A percentile compares a stretch with the other conserved stretches of the same genome.
Evolutionary conservation across 768 basidiomycete species (phyloP).

Genomic region (Calocybe indica): DNA sequence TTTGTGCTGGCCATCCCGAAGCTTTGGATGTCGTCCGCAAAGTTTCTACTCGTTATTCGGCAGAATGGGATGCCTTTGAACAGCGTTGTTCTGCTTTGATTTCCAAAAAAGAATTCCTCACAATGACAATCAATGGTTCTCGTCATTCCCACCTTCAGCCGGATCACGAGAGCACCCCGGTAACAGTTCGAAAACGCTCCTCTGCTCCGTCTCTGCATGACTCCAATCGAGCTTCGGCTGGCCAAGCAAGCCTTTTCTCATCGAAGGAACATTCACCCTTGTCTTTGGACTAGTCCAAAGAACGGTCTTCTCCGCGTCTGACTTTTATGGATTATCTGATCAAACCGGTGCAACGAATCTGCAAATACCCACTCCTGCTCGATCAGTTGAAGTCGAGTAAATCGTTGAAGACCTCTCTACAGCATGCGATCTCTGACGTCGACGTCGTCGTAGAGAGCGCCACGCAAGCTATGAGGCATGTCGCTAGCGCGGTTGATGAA

Average conservation of each 20-base stretch:
- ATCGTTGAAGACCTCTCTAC: constrained; percentile 17
- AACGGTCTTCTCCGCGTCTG: constrained; percentile 38
- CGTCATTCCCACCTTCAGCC: constrained; percentile 16
- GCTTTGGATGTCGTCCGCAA: constrained; percentile 71
- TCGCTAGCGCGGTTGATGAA: constrained; percentile 76
- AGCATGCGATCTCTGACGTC: constrained; percentile 22
- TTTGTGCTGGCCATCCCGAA: constrained; percentile 83
- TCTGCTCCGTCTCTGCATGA: constrained; percentile 9
- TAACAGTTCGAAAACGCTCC: too few species aligned
- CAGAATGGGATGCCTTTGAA: constrained; percentile 85
- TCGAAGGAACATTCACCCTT: constrained; percentile 24
- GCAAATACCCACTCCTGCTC: constrained; percentile 90
- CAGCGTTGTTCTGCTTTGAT: constrained; percentile 61
- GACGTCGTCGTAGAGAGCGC: constrained; percentile 46
- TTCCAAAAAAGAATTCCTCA: constrained; percentile 26
- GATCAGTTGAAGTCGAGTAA: constrained; percentile 52
- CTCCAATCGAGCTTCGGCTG: constrained; percentile 17
- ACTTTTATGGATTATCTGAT: constrained; percentile 87
- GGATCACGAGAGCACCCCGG: constrained; percentile 6
- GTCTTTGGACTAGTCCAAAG: constrained; percentile 13
- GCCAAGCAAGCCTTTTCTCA: constrained; percentile 24
- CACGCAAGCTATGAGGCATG: constrained; percentile 66
- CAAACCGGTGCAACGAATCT: constrained; percentile 94
- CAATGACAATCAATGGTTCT: constrained; percentile 10
- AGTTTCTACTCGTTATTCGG: constrained; percentile 52